phyloP scores from a whole-genome alignment of 2,329 filamentous ascomycete species.

The Aureobasidium zeae region DNA sequence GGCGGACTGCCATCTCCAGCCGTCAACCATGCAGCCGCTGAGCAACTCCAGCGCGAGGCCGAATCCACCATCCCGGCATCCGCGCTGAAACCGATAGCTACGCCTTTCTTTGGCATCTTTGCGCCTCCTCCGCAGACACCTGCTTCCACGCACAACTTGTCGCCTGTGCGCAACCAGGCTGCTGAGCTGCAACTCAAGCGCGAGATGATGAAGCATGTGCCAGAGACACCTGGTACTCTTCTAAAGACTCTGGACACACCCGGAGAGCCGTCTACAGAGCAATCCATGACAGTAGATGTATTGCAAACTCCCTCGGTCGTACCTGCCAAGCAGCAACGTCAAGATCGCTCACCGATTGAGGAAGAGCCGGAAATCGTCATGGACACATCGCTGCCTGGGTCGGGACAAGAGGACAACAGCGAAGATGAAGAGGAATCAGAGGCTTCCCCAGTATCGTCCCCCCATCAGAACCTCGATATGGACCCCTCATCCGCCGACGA shows the following conservation, averaged over 20 bases:
- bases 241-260: slow-evolving; percentile 4
- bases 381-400: too few species aligned
- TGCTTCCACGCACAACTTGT: background rate
- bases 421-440: background rate
- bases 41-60: slow-evolving; percentile 10
- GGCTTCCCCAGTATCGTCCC: slow-evolving; percentile 7
- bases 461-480: background rate
- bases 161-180: slow-evolving; percentile 3
- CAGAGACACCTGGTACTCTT: slow-evolving; percentile 7
- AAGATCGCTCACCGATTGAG: background rate
- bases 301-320: slow-evolving; percentile 3
- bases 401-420: background rate
- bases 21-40: slow-evolving; percentile 7
- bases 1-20: slow-evolving; percentile 1
- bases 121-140: slow-evolving; percentile 8
- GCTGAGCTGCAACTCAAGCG: slow-evolving; percentile 6
- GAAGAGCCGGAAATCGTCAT: slow-evolving; percentile 8
- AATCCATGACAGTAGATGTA: background rate
- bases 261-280: background rate
- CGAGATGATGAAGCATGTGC: slow-evolving; percentile 2
- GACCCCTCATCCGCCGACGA: slow-evolving; percentile 4
- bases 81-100: background rate
- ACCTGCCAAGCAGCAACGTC: background rate
- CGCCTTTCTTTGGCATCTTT: slow-evolving; percentile 12
- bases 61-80: background rate